Percentiles rank a stretch among this genome's conserved stretches.
Conservation (phyloP, 169 alveolate genomes). For the Plasmodium berghei region DNA sequence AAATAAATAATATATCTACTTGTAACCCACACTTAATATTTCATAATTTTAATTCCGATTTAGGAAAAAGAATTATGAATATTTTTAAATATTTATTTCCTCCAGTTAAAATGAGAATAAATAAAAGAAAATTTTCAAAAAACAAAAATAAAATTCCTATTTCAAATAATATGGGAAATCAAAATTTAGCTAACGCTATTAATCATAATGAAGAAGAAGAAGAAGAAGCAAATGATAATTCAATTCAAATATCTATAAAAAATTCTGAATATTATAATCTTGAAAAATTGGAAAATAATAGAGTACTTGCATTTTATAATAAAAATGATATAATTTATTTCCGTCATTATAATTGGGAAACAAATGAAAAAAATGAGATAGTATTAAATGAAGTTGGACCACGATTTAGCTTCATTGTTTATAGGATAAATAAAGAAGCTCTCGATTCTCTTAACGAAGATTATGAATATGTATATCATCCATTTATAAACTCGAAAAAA, state of each 20-base stretch:
- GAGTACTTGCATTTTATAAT: constrained; percentile 94
- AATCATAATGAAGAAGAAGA: constrained; percentile 7
- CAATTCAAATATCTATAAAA: constrained; percentile 36
- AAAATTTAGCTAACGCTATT: background rate
- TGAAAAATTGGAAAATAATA: constrained; percentile 88
- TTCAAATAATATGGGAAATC: background rate
- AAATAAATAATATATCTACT: constrained; percentile 96
- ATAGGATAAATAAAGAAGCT: constrained; percentile 97
- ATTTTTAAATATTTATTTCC: constrained; percentile 95
- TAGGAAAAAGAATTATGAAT: constrained; percentile 95
- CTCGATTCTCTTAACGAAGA: constrained; percentile 97
- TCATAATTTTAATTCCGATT: constrained; percentile 93
- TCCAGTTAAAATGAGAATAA: constrained; percentile 82
- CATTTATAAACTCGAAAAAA: constrained; percentile 96
- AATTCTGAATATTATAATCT: constrained; percentile 41
- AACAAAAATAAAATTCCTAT: constrained; percentile 8
- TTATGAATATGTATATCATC: constrained; percentile 98
- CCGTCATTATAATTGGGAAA: constrained; percentile 94
- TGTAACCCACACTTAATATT: constrained; percentile 97
- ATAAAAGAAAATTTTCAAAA: constrained; percentile 41
- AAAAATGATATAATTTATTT: constrained; percentile 93
- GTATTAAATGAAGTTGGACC: constrained; percentile 96
- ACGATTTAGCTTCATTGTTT: constrained; percentile 95
- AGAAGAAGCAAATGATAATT: constrained; percentile 19
- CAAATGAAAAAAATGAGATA: constrained; percentile 88